Base-by-base conservation (phyloP, 768 basidiomycete species). In the Podaxis sp. region DNA sequence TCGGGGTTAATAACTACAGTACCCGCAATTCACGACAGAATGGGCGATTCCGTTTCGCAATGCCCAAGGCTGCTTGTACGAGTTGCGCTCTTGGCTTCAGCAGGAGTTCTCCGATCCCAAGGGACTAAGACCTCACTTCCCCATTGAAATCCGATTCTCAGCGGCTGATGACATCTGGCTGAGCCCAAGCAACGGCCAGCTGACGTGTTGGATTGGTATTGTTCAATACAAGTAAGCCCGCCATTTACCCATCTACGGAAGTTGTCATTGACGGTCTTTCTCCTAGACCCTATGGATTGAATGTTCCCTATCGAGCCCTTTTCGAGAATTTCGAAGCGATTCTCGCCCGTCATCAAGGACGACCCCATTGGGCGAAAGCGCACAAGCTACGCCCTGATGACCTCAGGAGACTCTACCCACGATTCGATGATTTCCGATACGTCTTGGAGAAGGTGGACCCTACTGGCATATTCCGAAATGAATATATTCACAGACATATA, bases 341-440 rank as follows among this genome's bases (percentile, higher is more conserved):
- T 68, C 71, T 96, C 63, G 72, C 78, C 22, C 80, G 78, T 30
- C 82, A 95, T 75, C 81, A 83, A 48, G 96, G 95, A 5, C 82
- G 92, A 52, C 95, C 96, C 8, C 96, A 99, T 77, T 99, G 96
- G 96, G 96, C 95, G 0, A 99, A 99, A 75, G 84, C 92, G 22
- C 96, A 98, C 72, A 76, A 77, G 24, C 81, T 96, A 40, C 79
- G 81, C 49, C 90, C 91, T 2, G 79, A 81, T 51, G 74, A 79
- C 36, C 82, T 97, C 59, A 83, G 84, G 57, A 70, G 68, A 59
- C 75, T 91, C 11, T 99, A 99, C 76, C 92, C 95, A 22, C 83
- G 79, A 64, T 97, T 95, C 74, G 84, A 87, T 67, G 87, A 89
- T 68, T 98, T 93, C 76, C 76, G 84, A 28, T 72, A 74, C 48